Conservation (phyloP, 768 basidiomycete species). For the Boletus coccyginus region DNA sequence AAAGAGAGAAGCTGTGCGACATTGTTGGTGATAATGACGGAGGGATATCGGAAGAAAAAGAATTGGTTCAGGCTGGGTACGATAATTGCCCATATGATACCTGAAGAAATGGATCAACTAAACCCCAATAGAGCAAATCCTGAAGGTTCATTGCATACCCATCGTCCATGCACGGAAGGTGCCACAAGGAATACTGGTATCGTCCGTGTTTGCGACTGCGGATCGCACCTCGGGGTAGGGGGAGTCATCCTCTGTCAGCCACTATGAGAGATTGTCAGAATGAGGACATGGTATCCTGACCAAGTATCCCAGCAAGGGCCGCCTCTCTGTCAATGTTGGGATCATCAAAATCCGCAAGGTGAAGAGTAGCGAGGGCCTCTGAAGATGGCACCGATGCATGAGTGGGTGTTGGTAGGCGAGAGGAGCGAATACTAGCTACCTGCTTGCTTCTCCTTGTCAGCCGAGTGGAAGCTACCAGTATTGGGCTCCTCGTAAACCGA, state of each 20-base stretch:
- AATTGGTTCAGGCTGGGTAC: conserved; percentile 77
- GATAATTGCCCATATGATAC: conserved; percentile 53
- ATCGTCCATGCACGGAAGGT: conserved; percentile 62
- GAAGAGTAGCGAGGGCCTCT: conserved; percentile 9
- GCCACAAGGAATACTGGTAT: conserved; percentile 58
- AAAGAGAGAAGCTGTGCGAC: conserved; percentile 75
- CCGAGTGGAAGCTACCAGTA: conserved; percentile 11
- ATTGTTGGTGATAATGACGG: conserved; percentile 42
- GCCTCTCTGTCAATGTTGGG: conserved; percentile 35
- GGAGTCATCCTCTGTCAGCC: conserved; percentile 59
- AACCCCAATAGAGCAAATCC: neutral
- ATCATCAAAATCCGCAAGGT: conserved; percentile 33
- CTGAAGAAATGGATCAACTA: conserved; percentile 5
- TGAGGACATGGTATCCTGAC: conserved; percentile 7
- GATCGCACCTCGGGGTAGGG: conserved; percentile 84
- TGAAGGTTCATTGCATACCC: conserved; percentile 28
- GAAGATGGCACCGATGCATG: neutral
- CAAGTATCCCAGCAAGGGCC: conserved; percentile 26
- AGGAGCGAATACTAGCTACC: neutral
- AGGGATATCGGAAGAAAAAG: conserved; percentile 70
- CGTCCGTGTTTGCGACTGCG: conserved; percentile 73
- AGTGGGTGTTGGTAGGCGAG: neutral
- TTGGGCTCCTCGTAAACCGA: conserved; percentile 16
- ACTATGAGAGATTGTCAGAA: conserved; percentile 16
- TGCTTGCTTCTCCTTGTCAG: conserved; percentile 24